Evolutionary conservation across 257 asterid genomes (phyloP).

Genomic region (Lithospermum erythrorhizon): DNA sequence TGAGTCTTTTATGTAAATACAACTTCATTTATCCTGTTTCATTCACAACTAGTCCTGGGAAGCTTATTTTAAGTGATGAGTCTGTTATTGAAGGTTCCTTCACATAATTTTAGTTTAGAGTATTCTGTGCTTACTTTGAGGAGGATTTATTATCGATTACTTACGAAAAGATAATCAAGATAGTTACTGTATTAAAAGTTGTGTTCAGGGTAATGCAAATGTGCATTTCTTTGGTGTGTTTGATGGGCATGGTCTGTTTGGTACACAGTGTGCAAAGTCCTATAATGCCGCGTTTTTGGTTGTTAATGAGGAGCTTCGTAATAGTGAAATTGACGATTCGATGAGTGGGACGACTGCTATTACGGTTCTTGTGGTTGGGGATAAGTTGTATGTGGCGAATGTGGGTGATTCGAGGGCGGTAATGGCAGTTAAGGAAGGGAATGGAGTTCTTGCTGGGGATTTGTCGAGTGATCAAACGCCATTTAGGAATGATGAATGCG

Average conservation of each 20-base stretch:
- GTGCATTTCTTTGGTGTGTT: conserved; percentile 2
- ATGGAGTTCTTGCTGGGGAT: neutral
- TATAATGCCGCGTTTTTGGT: neutral
- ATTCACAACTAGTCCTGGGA: conserved; percentile 16
- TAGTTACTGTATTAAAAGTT: neutral
- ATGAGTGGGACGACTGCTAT: conserved; percentile 5
- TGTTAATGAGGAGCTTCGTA: conserved; percentile 1
- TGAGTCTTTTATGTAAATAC: neutral
- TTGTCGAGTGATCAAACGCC: neutral
- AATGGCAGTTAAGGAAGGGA: neutral
- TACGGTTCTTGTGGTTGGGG: conserved; percentile 1
- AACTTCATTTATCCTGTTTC: neutral
- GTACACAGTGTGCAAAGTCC: neutral
- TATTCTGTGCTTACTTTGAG: conserved; percentile 64
- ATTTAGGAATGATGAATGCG: neutral
- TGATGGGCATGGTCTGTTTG: conserved; percentile 4
- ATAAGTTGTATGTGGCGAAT: conserved; percentile 2
- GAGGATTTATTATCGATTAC: conserved; percentile 73
- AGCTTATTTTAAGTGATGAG: conserved; percentile 24
- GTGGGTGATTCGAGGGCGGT: conserved; percentile 4
- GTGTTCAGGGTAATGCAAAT: neutral
- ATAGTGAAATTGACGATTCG: conserved; percentile 1
- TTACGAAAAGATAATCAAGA: conserved; percentile 18
- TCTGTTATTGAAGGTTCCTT: conserved; percentile 67
- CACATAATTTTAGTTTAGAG: conserved; percentile 52